phyloP scores from a whole-genome alignment of 2,329 filamentous ascomycete species.

The Beauveria australis region DNA sequence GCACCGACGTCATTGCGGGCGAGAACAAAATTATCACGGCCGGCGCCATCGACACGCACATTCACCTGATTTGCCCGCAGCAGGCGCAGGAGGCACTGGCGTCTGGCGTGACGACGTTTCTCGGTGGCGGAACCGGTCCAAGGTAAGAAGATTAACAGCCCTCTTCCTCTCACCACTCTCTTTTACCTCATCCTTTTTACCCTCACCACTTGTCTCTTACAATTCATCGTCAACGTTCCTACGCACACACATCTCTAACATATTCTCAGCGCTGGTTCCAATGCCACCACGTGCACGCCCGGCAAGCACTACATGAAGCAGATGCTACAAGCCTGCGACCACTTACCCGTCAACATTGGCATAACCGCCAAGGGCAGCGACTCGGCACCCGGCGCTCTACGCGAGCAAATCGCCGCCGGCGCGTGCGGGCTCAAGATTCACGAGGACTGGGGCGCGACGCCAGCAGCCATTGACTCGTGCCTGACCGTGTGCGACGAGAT shows the following conservation, averaged over 20 bases:
- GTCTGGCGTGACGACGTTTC: slow-evolving; percentile 81
- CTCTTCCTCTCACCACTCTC: not conserved
- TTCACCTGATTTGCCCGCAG: slow-evolving; percentile 93
- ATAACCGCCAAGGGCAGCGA: slow-evolving; percentile 95
- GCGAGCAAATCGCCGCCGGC: slow-evolving; percentile 74
- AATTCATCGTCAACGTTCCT: not conserved
- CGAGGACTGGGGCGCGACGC: slow-evolving; percentile 92
- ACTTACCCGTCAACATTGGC: slow-evolving; percentile 75
- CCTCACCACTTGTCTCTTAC: not conserved
- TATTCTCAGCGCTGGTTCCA: slow-evolving; percentile 21
- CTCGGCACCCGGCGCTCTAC: slow-evolving; percentile 57
- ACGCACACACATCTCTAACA: not conserved
- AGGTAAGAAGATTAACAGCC: slow-evolving; percentile 42
- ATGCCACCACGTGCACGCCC: slow-evolving; percentile 86
- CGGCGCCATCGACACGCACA: slow-evolving; percentile 82
- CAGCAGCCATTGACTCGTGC: slow-evolving; percentile 84
- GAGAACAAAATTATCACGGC: slow-evolving; percentile 88
- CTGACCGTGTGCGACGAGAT: slow-evolving; percentile 79
- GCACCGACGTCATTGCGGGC: slow-evolving; percentile 85
- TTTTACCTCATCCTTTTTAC: not conserved
- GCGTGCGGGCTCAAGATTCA: slow-evolving; percentile 89
- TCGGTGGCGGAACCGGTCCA: slow-evolving; percentile 85
- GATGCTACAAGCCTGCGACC: slow-evolving; percentile 84
- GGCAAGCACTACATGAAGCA: slow-evolving; percentile 73
- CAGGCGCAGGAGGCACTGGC: slow-evolving; percentile 77